These are phyloP conservation scores for Neofusicoccum kwambonambiense DNA, from an alignment of 2,329 filamentous ascomycete species.

Conservation along the genomic window DNA sequence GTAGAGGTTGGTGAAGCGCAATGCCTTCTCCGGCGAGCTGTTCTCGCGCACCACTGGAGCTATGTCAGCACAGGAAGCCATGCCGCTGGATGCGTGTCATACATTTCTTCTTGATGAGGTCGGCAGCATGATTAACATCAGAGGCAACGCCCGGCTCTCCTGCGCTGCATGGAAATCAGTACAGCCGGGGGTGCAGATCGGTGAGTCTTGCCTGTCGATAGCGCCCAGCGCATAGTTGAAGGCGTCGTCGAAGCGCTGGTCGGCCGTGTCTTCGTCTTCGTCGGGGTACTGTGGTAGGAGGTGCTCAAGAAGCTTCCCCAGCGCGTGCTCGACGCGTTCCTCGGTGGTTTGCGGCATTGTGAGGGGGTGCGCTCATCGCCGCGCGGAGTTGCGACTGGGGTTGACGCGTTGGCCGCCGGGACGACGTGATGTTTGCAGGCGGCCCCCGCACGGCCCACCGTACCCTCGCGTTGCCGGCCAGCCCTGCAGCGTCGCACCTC, in stretches of 20 bases:
- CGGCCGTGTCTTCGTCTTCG: conserved; percentile 66
- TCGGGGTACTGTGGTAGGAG: conserved; percentile 65
- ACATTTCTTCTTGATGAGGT: conserved; percentile 82
- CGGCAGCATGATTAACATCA: conserved; percentile 87
- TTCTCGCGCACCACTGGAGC: conserved; percentile 68
- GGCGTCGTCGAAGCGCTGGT: conserved; percentile 67
- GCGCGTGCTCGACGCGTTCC: conserved; percentile 72
- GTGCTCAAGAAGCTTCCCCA: conserved; percentile 74
- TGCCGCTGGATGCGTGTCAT: conserved; percentile 6
- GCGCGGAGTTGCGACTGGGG: conserved; percentile 9
- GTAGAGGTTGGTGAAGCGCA: conserved; percentile 88
- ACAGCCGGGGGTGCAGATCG: conserved; percentile 46
- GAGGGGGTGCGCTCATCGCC: conserved; percentile 1
- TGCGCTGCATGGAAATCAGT: conserved; percentile 24
- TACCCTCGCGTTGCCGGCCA: neutral
- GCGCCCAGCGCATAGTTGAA: conserved; percentile 51
- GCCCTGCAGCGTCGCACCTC: neutral
- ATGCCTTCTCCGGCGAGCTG: conserved; percentile 69
- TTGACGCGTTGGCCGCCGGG: conserved; percentile 13
- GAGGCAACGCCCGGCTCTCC: conserved; percentile 58
- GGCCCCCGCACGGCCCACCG: neutral
- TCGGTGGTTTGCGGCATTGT: conserved; percentile 27
- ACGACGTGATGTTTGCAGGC: conserved; percentile 15
- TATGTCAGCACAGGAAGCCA: conserved; percentile 19
- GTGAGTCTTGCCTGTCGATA: conserved; percentile 38